A percentile compares a stretch with the other conserved stretches of the same genome.
These are phyloP conservation scores for Neophaeococcomyces mojaviensis DNA, from an alignment of 2,329 filamentous ascomycete species.

Conservation along the genomic window DNA sequence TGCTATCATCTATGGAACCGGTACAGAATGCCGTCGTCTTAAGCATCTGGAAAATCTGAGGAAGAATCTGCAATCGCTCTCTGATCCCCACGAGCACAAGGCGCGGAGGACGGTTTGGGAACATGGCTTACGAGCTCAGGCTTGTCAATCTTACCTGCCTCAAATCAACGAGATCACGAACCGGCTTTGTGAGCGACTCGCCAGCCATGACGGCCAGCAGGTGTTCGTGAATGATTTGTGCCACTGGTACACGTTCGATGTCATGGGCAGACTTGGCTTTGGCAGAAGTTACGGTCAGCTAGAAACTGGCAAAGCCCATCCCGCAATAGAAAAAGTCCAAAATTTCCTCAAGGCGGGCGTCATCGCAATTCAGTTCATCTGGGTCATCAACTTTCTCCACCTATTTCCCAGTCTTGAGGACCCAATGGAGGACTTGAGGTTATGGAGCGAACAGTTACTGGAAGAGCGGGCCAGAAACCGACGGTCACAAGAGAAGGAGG, in stretches of 20 bases:
- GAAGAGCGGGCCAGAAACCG: background rate
- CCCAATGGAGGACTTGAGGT: constrained; percentile 1
- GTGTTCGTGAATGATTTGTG: constrained; percentile 13
- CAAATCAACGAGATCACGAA: constrained; percentile 6
- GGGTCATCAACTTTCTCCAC: constrained; percentile 1
- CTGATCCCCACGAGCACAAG: constrained; percentile 10
- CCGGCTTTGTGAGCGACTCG: constrained; percentile 1
- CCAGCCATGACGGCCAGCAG: constrained; percentile 2
- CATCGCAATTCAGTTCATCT: constrained; percentile 1
- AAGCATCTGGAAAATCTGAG: constrained; percentile 1
- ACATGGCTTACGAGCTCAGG: background rate
- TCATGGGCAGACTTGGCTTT: constrained; percentile 16
- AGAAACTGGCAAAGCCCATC: constrained; percentile 3
- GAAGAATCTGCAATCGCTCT: constrained; percentile 4
- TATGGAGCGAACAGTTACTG: background rate
- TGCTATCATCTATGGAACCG: constrained; percentile 1
- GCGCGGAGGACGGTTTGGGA: constrained; percentile 8
- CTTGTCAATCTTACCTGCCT: constrained; percentile 6
- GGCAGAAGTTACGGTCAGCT: constrained; percentile 10
- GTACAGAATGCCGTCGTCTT: background rate
- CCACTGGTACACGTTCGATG: constrained; percentile 16
- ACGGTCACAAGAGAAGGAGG: background rate
- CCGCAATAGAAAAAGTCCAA: background rate
- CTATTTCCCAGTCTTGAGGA: background rate
- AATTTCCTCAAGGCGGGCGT: background rate